These are phyloP conservation scores for Candida easanensis DNA, from an alignment of 805 yeast genomes.

Conservation along the genomic window DNA sequence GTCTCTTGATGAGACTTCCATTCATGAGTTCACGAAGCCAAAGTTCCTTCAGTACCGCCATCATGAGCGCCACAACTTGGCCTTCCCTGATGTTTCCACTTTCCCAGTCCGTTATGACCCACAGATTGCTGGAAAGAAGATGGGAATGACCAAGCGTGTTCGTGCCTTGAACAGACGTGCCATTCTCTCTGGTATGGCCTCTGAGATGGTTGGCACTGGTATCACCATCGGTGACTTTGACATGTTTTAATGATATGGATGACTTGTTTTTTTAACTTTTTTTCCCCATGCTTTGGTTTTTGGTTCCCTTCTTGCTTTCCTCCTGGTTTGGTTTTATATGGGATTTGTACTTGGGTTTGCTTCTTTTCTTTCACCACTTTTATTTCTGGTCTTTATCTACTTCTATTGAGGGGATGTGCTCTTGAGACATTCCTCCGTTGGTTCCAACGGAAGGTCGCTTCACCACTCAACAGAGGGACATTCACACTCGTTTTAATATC, in stretches of 20 bases:
- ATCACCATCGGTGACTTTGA: slow-evolving; percentile 25
- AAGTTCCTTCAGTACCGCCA: slow-evolving; percentile 28
- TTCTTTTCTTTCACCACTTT: background rate
- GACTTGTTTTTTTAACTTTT: background rate
- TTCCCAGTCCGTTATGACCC: slow-evolving; percentile 30
- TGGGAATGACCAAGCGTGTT: slow-evolving; percentile 9
- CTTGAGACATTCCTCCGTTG: background rate
- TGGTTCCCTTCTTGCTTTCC: background rate
- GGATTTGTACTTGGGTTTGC: background rate
- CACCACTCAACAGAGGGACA: background rate
- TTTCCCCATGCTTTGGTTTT: too few species aligned
- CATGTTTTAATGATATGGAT: slow-evolving; percentile 8
- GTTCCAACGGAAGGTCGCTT: background rate
- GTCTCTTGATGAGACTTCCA: slow-evolving; percentile 4
- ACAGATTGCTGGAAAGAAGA: slow-evolving; percentile 5
- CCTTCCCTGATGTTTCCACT: slow-evolving; percentile 29
- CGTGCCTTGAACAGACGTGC: slow-evolving; percentile 31
- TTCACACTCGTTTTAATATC: background rate
- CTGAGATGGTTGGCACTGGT: slow-evolving; percentile 32
- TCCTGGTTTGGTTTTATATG: background rate
- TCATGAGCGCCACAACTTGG: slow-evolving; percentile 29
- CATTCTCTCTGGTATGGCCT: slow-evolving; percentile 26
- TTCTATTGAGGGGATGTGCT: background rate
- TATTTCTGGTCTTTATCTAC: background rate
- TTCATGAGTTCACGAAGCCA: slow-evolving; percentile 9